A percentile compares a stretch with the other conserved stretches of the same genome.
phyloP scores from a whole-genome alignment of 345 rosid genomes.

The Gossypium bickii region DNA sequence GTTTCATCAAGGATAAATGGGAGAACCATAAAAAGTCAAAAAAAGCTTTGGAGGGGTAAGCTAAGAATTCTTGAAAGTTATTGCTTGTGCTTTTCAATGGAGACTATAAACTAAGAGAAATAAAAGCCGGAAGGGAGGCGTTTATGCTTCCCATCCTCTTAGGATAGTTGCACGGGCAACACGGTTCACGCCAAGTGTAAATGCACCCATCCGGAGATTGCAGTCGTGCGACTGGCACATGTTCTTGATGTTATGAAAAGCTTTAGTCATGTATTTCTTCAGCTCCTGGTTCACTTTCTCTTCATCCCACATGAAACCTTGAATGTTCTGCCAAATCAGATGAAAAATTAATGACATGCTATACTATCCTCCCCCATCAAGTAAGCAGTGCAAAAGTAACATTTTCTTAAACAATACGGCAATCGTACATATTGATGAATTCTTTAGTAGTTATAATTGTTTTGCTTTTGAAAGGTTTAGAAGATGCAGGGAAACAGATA shows the following conservation, averaged over 20 bases:
- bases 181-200: slow-evolving; percentile 90
- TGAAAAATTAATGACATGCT: background rate
- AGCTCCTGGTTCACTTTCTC: slow-evolving; percentile 78
- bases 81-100: slow-evolving; percentile 4
- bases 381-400: background rate
- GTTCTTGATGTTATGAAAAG: slow-evolving; percentile 72
- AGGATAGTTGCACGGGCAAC: slow-evolving; percentile 84
- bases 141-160: slow-evolving; percentile 95
- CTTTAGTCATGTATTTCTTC: slow-evolving; percentile 77
- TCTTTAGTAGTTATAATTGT: background rate
- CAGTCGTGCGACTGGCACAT: slow-evolving; percentile 87
- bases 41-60: background rate
- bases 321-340: slow-evolving; percentile 67
- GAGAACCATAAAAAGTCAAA: background rate
- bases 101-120: background rate
- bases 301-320: slow-evolving; percentile 99
- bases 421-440: background rate
- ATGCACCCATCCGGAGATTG: slow-evolving; percentile 97
- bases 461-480: background rate
- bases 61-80: background rate
- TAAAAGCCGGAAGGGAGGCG: background rate
- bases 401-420: background rate
- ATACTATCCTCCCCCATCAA: background rate
- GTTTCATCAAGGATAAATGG: background rate
- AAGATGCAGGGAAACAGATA: background rate